Evolutionary conservation across 192 early-diverging fungal genomes (phyloP).

Genomic region (Coemansia furcata): DNA sequence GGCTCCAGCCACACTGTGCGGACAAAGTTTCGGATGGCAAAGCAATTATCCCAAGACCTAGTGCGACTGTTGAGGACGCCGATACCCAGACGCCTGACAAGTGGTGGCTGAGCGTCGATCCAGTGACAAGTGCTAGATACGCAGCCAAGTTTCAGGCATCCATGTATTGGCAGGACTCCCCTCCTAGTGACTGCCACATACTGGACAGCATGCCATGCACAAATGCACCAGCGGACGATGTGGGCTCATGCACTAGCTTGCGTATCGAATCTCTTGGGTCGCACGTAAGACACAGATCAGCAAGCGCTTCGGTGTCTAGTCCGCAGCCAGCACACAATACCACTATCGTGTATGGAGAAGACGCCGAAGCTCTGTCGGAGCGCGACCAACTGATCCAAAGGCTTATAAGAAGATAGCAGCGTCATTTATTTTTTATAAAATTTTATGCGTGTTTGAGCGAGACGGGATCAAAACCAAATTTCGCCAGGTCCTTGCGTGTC

Average conservation of each 20-base stretch:
- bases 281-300: not conserved
- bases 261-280: not conserved
- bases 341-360: constrained; percentile 45
- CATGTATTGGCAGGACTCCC: constrained; percentile 32
- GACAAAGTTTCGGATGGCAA: too few species aligned
- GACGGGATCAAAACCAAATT: constrained; percentile 44
- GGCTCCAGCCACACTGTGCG: not conserved
- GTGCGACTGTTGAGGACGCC: not conserved
- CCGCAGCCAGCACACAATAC: constrained; percentile 17
- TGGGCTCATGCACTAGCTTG: not conserved
- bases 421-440: not conserved
- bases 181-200: not conserved
- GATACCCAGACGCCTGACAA: constrained; percentile 1
- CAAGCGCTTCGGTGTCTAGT: not conserved
- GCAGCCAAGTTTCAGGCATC: constrained; percentile 11
- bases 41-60: not conserved
- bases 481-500: constrained; percentile 46
- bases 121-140: not conserved
- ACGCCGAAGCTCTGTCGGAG: constrained; percentile 35
- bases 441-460: constrained; percentile 19
- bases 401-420: constrained; percentile 13
- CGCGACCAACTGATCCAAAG: constrained; percentile 35
- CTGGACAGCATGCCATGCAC: constrained; percentile 37
- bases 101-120: constrained; percentile 39
- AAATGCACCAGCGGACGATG: not conserved